Conservation (phyloP, 2,329 filamentous ascomycete genomes). For the Pseudogymnoascus sp. region DNA sequence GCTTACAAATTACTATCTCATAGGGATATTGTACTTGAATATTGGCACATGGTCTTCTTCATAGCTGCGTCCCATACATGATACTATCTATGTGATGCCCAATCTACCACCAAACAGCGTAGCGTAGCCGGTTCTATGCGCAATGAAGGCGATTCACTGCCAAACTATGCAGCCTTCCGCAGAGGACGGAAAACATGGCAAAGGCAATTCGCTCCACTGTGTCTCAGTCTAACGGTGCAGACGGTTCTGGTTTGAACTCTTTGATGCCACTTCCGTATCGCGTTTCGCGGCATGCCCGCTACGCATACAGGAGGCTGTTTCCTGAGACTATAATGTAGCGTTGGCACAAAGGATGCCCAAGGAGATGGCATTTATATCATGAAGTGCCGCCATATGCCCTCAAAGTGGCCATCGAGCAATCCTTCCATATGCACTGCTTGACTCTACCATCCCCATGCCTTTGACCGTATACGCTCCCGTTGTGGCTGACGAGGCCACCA, state of each 20-base stretch:
- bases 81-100: background rate
- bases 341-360: background rate
- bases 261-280: background rate
- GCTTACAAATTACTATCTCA: background rate
- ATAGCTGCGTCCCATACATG: background rate
- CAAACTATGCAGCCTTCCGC: background rate
- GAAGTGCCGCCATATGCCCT: background rate
- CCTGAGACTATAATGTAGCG: background rate
- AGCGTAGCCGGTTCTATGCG: background rate
- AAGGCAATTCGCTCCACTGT: background rate
- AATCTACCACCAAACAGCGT: background rate
- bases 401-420: background rate
- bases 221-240: background rate
- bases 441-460: background rate
- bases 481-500: constrained; percentile 14
- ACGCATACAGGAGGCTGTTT: background rate
- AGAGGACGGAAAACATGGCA: background rate
- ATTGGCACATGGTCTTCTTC: background rate
- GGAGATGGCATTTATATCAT: background rate
- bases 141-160: background rate
- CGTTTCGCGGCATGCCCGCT: background rate
- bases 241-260: background rate
- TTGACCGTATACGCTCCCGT: background rate
- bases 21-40: background rate
- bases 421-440: background rate